phyloP scores from a whole-genome alignment of 148 eudicot species.

The Camellia sinensis region DNA sequence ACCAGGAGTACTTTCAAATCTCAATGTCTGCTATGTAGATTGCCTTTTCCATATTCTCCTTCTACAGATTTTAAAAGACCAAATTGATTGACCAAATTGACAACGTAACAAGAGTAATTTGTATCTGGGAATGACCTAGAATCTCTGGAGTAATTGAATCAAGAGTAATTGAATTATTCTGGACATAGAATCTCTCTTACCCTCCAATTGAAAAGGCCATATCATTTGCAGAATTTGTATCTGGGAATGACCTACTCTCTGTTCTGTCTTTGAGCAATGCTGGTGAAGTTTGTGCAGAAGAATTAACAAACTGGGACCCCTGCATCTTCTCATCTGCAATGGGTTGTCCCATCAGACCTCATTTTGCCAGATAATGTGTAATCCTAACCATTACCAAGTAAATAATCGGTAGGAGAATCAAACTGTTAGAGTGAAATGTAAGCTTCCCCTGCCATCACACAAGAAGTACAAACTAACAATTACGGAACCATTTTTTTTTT shows the following conservation, averaged over 20 bases:
- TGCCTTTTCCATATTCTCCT: no score
- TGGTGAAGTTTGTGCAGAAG: constrained; percentile 31
- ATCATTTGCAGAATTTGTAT: constrained; percentile 26
- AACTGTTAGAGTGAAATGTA: constrained; percentile 7
- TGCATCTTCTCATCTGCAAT: constrained; percentile 86
- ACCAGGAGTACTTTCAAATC: no score
- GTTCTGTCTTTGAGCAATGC: constrained; percentile 27
- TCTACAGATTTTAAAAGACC: no score
- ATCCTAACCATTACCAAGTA: constrained; percentile 17
- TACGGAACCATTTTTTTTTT: not conserved
- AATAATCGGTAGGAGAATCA: constrained; percentile 7
- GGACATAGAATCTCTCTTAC: constrained; percentile 47
- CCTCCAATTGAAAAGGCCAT: constrained; percentile 56
- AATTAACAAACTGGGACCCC: constrained; percentile 36
- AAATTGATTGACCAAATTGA: no score
- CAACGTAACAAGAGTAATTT: no score
- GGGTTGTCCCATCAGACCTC: constrained; percentile 43
- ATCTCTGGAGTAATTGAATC: no score
- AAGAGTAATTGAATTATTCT: not conserved
- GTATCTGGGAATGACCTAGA: no score
- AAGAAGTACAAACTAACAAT: not conserved
- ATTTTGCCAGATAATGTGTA: constrained; percentile 15
- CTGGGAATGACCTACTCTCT: constrained; percentile 23
- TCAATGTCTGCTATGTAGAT: no score
- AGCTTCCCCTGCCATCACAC: constrained; percentile 3